A percentile compares a stretch with the other conserved stretches of the same genome.
These are phyloP conservation scores for Cephaloascus albidus DNA, from an alignment of 805 yeast genomes.

Conservation along the genomic window DNA sequence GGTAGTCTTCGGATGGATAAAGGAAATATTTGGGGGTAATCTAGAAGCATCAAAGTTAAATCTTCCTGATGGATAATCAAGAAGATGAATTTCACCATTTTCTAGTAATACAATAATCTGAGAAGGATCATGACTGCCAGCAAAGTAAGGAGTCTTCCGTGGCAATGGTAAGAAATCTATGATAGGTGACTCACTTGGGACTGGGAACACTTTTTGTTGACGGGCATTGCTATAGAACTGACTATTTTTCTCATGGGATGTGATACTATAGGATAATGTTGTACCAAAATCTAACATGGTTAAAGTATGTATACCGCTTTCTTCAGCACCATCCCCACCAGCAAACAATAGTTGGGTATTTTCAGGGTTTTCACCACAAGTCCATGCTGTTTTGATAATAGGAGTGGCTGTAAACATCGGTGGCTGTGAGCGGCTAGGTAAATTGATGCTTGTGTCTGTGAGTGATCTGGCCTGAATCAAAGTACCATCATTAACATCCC, in stretches of 20 bases:
- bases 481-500: constrained; percentile 83
- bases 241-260: constrained; percentile 80
- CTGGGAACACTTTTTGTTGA: constrained; percentile 46
- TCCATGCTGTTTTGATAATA: constrained; percentile 60
- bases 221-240: constrained; percentile 58
- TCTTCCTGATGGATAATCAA: constrained; percentile 48
- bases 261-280: constrained; percentile 69
- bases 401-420: constrained; percentile 19
- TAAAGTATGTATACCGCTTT: constrained; percentile 27
- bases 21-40: constrained; percentile 76
- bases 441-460: constrained; percentile 55
- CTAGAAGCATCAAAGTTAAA: constrained; percentile 41
- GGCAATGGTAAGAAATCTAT: constrained; percentile 46
- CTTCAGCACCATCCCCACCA: constrained; percentile 41
- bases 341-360: constrained; percentile 62
- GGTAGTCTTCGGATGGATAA: constrained; percentile 69
- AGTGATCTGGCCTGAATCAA: constrained; percentile 66
- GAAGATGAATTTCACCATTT: constrained; percentile 56
- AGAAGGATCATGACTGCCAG: constrained; percentile 72
- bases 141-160: constrained; percentile 62
- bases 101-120: constrained; percentile 49
- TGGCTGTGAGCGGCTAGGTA: constrained; percentile 23
- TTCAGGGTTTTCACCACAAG: constrained; percentile 74
- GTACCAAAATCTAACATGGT: constrained; percentile 67
- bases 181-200: constrained; percentile 35